Base-by-base conservation (phyloP, 805 yeast species). In the Zygosaccharomyces siamensis region DNA sequence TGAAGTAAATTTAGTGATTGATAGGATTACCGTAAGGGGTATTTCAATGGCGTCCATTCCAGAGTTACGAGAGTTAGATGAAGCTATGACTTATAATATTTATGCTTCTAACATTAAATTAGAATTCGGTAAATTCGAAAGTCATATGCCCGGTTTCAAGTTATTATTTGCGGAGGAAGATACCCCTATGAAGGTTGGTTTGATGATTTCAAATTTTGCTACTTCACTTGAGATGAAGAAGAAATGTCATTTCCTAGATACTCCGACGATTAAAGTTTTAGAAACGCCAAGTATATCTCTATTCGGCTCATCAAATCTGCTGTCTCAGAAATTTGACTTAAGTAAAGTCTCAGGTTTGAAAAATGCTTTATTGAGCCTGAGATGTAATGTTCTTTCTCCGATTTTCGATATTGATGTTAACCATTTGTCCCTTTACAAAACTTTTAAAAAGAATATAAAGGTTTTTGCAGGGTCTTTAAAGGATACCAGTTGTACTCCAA, bases 81-180 rank as follows among this genome's bases (percentile, higher is more conserved):
- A 58, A 14, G 56, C 43, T 42, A 47, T 66, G 32, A 58, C 57
- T 26, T 59, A 56, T 41, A 48, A 58, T 45, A 31, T 62, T 7
- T 51, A 48, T 24, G 53, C 57, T 8, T 56, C 66, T 4, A 64
- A 60, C 47, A 50, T 63, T 7, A 58, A 62, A 1, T 51, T 66
- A 2, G 61, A 63, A 28, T 26, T 59, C 10, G 54, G 59, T 20
- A 61, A 70, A 49, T 65, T 66, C 45, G 55, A 53, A 37, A 55
- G 59, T 10, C 62, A 66, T 5, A 67, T 71, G 40, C 76, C 80
- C 1, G 81, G 83, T 2, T 78, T 65, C 53, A 78, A 77, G 36
- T 55, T 78, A 10, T 49, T 65, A 14, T 78, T 70, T 47, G 60
- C 61, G 3, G 65, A 67, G 28, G 60, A 63, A 4, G 81, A 77